Evolutionary conservation across 2,329 filamentous ascomycete genomes (phyloP), one percentile per base, ranked within the genome.

Genomic region (Aspergillus sergii): DNA sequence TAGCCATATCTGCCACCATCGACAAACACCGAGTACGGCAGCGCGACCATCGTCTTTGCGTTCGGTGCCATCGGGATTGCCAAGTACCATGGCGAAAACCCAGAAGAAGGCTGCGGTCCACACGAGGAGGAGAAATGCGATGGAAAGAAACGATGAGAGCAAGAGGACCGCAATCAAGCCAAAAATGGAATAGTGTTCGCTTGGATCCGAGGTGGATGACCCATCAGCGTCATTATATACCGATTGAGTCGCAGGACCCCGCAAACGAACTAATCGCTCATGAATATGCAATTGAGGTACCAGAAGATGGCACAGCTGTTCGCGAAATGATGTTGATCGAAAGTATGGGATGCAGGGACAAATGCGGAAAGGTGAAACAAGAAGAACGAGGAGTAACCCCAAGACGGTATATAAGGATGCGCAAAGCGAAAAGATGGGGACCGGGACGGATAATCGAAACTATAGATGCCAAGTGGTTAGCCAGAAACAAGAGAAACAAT

Each of bases 51-150:
- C 87, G 65, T 89, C 87, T 66, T 83, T 83, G 30, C 84, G 82
- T 69, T 86, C 85, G 34, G 83, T 84, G 46, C 84, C 84, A 60
- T 87, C 86, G 34, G 87, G 87, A 73, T 89, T 87, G 5, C 87
- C 87, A 56, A 89, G 77, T 12, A 89, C 84, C 69, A 83, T 82
- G 28, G 85, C 81, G 70, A 87, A 88, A 58, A 88, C 76, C 87
- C 87, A 89, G 76, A 89, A 89, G 23, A 81, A 83, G 1, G 85
- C 86, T 0, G 86, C 81, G 0, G 85, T 83, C 86, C 86, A 89
- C 7, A 84, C 81, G 1, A 84, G 83, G 16, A 88, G 73, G 23
- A 86, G 81, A 54, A 88, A 79, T 43, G 82, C 85, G 12, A 88
- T 74, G 59, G 85, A 85, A 56, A 88, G 74, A 45, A 89, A 70